phyloP scores from a whole-genome alignment of 441 rosid species.

The Populus trichocarpa region DNA sequence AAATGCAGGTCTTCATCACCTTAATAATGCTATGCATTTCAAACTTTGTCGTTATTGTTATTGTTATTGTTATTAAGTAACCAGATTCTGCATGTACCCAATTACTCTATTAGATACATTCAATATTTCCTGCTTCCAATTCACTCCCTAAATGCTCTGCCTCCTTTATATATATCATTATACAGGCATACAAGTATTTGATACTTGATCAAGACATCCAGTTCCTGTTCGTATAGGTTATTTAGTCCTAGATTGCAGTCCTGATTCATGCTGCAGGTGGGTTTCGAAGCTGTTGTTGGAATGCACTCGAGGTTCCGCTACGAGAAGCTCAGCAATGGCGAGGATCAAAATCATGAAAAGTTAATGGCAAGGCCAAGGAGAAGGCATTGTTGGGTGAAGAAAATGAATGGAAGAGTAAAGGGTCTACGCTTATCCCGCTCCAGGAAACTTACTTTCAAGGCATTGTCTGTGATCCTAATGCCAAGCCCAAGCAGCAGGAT shows the following conservation, averaged over 20 bases:
- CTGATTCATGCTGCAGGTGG: slow-evolving; percentile 16
- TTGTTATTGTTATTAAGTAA: neutral
- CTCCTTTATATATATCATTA: neutral
- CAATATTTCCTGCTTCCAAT: neutral
- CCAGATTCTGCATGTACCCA: slow-evolving; percentile 4
- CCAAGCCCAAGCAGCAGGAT: slow-evolving; percentile 24
- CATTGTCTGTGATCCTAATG: slow-evolving; percentile 21
- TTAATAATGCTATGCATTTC: slow-evolving; percentile 7
- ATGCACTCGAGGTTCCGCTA: slow-evolving; percentile 20
- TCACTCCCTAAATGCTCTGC: neutral
- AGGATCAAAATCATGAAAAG: slow-evolving; percentile 8
- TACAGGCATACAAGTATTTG: neutral
- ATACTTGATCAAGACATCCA: neutral
- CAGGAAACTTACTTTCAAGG: slow-evolving; percentile 33
- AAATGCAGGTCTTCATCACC: slow-evolving; percentile 1
- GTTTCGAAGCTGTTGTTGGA: slow-evolving; percentile 13
- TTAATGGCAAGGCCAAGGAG: slow-evolving; percentile 19
- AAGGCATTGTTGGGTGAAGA: slow-evolving; percentile 34
- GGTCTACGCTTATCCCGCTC: slow-evolving; percentile 39
- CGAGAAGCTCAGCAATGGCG: slow-evolving; percentile 25
- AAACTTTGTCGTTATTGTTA: neutral
- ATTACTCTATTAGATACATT: neutral
- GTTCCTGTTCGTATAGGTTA: neutral
- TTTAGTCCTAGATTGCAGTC: neutral
- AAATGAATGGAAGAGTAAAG: slow-evolving; percentile 31